phyloP scores from a whole-genome alignment of 768 basidiomycete genomes.

The Lactarius psammicola region DNA sequence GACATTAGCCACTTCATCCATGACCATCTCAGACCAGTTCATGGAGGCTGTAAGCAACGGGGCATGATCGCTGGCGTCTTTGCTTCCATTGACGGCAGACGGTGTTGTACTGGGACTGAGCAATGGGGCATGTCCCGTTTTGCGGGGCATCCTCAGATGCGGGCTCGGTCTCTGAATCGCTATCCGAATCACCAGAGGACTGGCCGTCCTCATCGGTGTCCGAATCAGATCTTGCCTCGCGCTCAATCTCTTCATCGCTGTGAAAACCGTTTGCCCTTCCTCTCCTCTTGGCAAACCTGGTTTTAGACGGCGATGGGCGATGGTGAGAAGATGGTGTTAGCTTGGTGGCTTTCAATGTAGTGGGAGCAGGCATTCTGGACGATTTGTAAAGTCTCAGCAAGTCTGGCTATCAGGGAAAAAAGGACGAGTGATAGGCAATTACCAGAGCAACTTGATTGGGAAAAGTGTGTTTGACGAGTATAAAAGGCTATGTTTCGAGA shows the following conservation, averaged over 20 bases:
- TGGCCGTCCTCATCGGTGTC: conserved; percentile 56
- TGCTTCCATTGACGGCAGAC: conserved; percentile 34
- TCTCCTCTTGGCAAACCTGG: conserved; percentile 54
- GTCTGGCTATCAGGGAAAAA: background rate
- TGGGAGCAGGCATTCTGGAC: conserved; percentile 29
- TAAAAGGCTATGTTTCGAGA: background rate
- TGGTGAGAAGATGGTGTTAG: conserved; percentile 7
- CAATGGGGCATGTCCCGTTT: conserved; percentile 49
- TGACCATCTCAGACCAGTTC: conserved; percentile 85
- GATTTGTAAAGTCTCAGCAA: background rate
- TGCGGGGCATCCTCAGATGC: conserved; percentile 60
- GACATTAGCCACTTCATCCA: conserved; percentile 64
- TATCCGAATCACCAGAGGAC: conserved; percentile 57
- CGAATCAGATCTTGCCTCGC: conserved; percentile 69
- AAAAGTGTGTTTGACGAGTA: background rate
- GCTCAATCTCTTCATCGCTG: conserved; percentile 77
- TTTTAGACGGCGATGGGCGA: conserved; percentile 36
- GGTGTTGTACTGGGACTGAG: conserved; percentile 65
- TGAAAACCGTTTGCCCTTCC: conserved; percentile 57
- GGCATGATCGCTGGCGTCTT: conserved; percentile 30
- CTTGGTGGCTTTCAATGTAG: conserved; percentile 17
- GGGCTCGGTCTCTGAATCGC: conserved; percentile 72
- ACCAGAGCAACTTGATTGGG: background rate
- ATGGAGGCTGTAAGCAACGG: conserved; percentile 56
- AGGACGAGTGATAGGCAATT: background rate